Evolutionary conservation across 2,329 filamentous ascomycete genomes (phyloP).

Genomic region (Fusarium sp.): DNA sequence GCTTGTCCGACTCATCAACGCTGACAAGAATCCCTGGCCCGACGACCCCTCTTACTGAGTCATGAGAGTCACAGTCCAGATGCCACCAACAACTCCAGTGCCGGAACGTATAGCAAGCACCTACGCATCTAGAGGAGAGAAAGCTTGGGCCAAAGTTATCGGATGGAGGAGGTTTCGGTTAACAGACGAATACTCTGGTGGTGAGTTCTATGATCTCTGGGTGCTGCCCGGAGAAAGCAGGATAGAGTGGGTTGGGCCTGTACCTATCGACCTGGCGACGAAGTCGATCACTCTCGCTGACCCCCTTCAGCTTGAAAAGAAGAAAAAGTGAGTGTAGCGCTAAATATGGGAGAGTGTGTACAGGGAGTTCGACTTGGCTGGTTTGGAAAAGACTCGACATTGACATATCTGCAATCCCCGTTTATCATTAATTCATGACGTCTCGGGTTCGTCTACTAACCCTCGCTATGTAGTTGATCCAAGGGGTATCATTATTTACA

Average conservation of each 20-base stretch:
- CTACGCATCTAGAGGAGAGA: background rate
- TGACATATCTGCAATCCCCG: background rate
- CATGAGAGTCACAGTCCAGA: slow-evolving; percentile 3
- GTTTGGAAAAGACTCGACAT: background rate
- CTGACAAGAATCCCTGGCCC: slow-evolving; percentile 1
- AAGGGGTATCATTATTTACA: background rate
- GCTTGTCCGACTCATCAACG: background rate
- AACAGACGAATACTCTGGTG: slow-evolving; percentile 16
- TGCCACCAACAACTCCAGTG: background rate
- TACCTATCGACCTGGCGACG: background rate
- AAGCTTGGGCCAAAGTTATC: slow-evolving; percentile 1
- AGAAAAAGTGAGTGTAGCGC: background rate
- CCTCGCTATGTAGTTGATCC: background rate
- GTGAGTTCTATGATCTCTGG: slow-evolving; percentile 10
- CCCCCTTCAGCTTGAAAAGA: background rate
- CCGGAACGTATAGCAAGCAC: background rate
- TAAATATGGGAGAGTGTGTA: background rate
- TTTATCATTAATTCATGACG: background rate
- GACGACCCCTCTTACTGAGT: background rate
- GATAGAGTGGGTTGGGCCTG: background rate
- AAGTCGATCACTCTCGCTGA: background rate
- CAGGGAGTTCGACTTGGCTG: background rate
- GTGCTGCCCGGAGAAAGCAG: background rate
- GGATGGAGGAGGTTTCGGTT: slow-evolving; percentile 14
- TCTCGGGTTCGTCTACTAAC: background rate